phyloP scores from a whole-genome alignment of 805 yeast species.

The Candida morakotiae region DNA sequence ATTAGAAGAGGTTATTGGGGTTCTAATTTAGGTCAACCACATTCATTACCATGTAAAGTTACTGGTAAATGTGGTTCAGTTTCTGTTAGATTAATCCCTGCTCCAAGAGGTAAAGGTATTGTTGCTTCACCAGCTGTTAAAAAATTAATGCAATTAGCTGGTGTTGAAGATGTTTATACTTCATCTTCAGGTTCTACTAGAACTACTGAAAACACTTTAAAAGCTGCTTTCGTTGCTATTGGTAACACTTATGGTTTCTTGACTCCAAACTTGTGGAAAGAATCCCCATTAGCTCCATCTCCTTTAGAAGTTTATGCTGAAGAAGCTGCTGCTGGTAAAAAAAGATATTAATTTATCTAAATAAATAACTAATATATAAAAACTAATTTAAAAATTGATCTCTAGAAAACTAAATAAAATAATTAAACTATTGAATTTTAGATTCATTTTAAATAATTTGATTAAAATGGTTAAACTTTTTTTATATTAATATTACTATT shows the following conservation, averaged over 20 bases:
- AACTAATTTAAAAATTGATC: neutral
- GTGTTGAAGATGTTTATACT: constrained; percentile 99
- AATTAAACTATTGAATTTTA: too few species aligned
- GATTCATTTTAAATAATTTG: too few species aligned
- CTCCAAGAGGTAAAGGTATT: constrained; percentile 99
- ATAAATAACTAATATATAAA: constrained; percentile 2
- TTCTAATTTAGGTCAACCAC: constrained; percentile 98
- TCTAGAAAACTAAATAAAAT: too few species aligned
- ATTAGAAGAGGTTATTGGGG: constrained; percentile 99
- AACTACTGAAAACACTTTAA: constrained; percentile 99
- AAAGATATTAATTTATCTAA: constrained; percentile 55
- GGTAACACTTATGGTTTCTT: constrained; percentile 99
- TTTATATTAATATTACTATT: constrained; percentile 3
- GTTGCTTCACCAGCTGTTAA: constrained; percentile 99
- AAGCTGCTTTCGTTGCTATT: constrained; percentile 98
- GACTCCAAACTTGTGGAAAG: constrained; percentile 98
- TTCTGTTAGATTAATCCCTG: constrained; percentile 97
- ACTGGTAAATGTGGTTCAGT: constrained; percentile 99
- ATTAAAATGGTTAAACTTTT: neutral
- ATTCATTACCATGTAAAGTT: constrained; percentile 95
- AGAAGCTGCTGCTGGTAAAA: constrained; percentile 71
- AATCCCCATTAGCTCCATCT: constrained; percentile 76
- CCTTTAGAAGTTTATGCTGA: constrained; percentile 95
- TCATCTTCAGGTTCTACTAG: constrained; percentile 98
- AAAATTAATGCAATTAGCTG: constrained; percentile 98